Conservation (phyloP, 805 yeast species). For the Starmerella kuoi region DNA sequence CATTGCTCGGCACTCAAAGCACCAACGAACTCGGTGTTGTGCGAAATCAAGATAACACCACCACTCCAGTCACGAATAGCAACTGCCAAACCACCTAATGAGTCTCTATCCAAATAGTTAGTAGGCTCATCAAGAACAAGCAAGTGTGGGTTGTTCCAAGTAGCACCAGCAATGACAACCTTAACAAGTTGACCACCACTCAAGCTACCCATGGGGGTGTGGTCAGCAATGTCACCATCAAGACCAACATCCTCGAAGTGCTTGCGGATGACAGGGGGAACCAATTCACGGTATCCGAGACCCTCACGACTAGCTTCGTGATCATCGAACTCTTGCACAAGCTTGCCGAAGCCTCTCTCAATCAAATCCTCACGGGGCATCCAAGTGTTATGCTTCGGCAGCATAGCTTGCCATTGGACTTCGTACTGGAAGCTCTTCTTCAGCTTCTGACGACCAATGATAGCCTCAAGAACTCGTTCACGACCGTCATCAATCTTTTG, state of each 20-base stretch:
- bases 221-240: constrained; percentile 97
- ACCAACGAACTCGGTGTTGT: constrained; percentile 91
- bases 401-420: constrained; percentile 83
- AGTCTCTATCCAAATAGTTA: constrained; percentile 93
- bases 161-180: constrained; percentile 98
- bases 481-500: constrained; percentile 77
- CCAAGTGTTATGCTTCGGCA: constrained; percentile 90
- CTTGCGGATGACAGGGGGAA: constrained; percentile 84
- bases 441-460: constrained; percentile 93
- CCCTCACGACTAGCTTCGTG: constrained; percentile 99
- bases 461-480: constrained; percentile 77
- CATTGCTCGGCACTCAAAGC: constrained; percentile 98
- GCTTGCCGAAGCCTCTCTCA: constrained; percentile 75
- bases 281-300: constrained; percentile 89
- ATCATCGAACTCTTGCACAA: constrained; percentile 94
- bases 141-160: constrained; percentile 98
- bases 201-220: constrained; percentile 89
- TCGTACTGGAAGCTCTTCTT: constrained; percentile 96
- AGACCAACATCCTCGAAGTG: constrained; percentile 96
- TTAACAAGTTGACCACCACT: constrained; percentile 98
- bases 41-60: constrained; percentile 97
- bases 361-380: constrained; percentile 71
- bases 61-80: constrained; percentile 98
- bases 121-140: constrained; percentile 97
- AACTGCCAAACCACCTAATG: constrained; percentile 91